Percentiles rank a stretch among this genome's conserved stretches.
Evolutionary conservation across 2,329 filamentous ascomycete species (phyloP).

Genomic region (Paradendryphiella salina): DNA sequence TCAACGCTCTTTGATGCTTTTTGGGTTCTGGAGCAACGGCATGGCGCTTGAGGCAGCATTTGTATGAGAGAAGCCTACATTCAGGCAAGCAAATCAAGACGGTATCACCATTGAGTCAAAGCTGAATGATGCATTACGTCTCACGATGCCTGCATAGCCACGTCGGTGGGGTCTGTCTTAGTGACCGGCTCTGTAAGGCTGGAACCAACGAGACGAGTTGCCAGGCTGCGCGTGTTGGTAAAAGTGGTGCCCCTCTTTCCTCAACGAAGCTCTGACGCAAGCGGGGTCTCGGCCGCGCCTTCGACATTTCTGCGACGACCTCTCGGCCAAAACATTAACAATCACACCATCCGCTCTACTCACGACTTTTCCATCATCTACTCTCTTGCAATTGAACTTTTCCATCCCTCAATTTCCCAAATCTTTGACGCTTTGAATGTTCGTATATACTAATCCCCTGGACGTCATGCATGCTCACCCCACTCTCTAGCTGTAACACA

Average conservation of each 20-base stretch:
- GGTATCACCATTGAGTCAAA: conserved; percentile 33
- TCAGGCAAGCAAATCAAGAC: conserved; percentile 42
- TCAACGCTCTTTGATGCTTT: conserved; percentile 33
- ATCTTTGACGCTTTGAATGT: conserved; percentile 14
- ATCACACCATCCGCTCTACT: conserved; percentile 14
- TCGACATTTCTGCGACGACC: conserved; percentile 14
- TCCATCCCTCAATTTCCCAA: conserved; percentile 10
- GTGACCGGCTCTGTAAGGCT: conserved; percentile 33
- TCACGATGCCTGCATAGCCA: conserved; percentile 5
- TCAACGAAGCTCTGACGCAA: conserved; percentile 31
- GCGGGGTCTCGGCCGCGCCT: conserved; percentile 28
- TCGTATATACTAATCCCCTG: conserved; percentile 1
- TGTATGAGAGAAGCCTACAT: conserved; percentile 33
- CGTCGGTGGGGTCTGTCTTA: conserved; percentile 18
- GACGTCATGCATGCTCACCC: conserved; percentile 17
- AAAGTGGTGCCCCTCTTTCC: conserved; percentile 20
- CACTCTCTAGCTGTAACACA: conserved; percentile 32
- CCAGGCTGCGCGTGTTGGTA: conserved; percentile 18
- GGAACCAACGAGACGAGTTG: conserved; percentile 26
- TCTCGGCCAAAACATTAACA: conserved; percentile 14
- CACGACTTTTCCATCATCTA: conserved; percentile 15
- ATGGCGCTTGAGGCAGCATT: conserved; percentile 46
- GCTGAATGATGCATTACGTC: conserved; percentile 10
- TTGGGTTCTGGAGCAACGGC: conserved; percentile 33
- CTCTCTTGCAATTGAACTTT: conserved; percentile 23